Evolutionary conservation across 805 yeast species (phyloP).

Genomic region (Candida caryicola): DNA sequence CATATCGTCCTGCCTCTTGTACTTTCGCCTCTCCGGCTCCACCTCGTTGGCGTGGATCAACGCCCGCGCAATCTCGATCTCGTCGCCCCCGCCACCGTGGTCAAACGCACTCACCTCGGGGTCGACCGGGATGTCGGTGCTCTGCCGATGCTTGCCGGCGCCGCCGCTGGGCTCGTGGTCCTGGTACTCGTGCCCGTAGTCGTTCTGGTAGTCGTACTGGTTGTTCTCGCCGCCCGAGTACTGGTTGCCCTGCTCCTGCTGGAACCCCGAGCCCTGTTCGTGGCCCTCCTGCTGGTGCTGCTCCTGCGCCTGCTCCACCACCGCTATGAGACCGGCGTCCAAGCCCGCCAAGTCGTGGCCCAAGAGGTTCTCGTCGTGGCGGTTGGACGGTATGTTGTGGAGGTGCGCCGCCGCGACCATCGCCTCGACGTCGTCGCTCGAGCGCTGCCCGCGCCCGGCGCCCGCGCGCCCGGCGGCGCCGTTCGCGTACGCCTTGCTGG

Average conservation of each 20-base stretch:
- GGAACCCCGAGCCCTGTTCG: slow-evolving; percentile 5
- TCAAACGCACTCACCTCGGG: slow-evolving; percentile 55
- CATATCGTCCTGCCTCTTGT: not conserved
- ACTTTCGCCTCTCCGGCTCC: slow-evolving; percentile 7
- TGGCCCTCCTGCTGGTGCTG: slow-evolving; percentile 26
- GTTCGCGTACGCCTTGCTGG: slow-evolving; percentile 8
- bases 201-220: slow-evolving; percentile 16
- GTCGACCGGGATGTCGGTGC: slow-evolving; percentile 49
- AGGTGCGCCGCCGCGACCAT: slow-evolving; percentile 31
- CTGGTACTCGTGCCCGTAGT: slow-evolving; percentile 12
- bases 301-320: slow-evolving; percentile 57
- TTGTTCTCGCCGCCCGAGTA: slow-evolving; percentile 26
- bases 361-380: slow-evolving; percentile 31
- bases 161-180: slow-evolving; percentile 7
- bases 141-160: slow-evolving; percentile 11
- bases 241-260: slow-evolving; percentile 3
- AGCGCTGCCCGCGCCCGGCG: slow-evolving; percentile 16
- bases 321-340: slow-evolving; percentile 53
- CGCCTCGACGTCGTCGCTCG: slow-evolving; percentile 30
- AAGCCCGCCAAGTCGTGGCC: slow-evolving; percentile 42
- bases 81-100: slow-evolving; percentile 41
- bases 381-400: slow-evolving; percentile 21
- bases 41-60: slow-evolving; percentile 57
- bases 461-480: slow-evolving; percentile 22
- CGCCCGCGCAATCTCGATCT: slow-evolving; percentile 65